A percentile compares a stretch with the other conserved stretches of the same genome.
Evolutionary conservation across 140 eudicot genomes (phyloP).

Genomic region (Anethum foeniculum): DNA sequence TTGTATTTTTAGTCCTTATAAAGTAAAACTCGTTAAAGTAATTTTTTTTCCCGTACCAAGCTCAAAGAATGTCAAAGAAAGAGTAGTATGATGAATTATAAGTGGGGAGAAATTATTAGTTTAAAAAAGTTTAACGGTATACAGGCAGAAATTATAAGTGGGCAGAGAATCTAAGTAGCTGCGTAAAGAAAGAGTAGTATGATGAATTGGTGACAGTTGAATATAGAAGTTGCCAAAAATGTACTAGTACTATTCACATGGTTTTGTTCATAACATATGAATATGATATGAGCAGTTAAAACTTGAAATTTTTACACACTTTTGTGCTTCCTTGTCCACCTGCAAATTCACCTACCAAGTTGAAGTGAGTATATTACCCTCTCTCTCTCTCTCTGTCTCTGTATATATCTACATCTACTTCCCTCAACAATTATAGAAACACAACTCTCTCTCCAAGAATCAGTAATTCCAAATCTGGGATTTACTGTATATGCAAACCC

Average conservation of each 20-base stretch:
- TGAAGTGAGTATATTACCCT: too few species aligned
- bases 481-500: neutral
- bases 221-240: neutral
- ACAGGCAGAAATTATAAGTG: neutral
- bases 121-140: too few species aligned
- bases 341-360: neutral
- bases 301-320: neutral
- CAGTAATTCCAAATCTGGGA: neutral
- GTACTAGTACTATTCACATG: neutral
- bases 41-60: too few species aligned
- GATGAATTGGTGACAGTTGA: neutral
- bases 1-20: too few species aligned
- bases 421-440: neutral
- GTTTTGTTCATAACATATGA: too few species aligned
- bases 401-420: neutral
- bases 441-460: neutral
- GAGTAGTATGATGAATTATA: too few species aligned
- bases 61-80: too few species aligned
- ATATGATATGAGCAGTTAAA: neutral
- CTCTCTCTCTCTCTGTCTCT: neutral
- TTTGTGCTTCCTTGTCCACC: constrained; percentile 1
- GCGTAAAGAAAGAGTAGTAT: neutral
- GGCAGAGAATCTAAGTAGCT: neutral
- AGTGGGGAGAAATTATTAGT: too few species aligned
- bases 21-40: too few species aligned